phyloP scores from a whole-genome alignment of 1,284 basidiomycete genomes.

The Ustilago trichophora region DNA sequence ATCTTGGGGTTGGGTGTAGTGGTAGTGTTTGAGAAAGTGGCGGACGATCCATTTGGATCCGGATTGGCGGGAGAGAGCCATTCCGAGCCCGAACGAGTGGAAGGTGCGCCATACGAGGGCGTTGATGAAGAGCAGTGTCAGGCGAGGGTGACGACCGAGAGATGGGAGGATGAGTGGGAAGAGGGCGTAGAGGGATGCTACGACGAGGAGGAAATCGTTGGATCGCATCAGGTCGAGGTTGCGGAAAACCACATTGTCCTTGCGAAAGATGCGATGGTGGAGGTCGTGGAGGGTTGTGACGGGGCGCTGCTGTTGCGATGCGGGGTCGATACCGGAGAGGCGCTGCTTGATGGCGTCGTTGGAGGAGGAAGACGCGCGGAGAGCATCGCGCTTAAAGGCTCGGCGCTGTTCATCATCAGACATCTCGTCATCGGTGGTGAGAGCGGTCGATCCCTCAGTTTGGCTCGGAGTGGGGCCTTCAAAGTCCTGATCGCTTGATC shows the following conservation, averaged over 20 bases:
- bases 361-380: conserved; percentile 33
- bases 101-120: conserved; percentile 86
- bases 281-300: conserved; percentile 75
- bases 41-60: conserved; percentile 87
- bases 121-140: conserved; percentile 80
- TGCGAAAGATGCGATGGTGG: conserved; percentile 86
- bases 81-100: conserved; percentile 87
- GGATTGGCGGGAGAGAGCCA: conserved; percentile 83
- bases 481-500: conserved; percentile 4
- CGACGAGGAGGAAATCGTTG: conserved; percentile 75
- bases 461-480: conserved; percentile 38
- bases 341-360: conserved; percentile 35
- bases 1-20: conserved; percentile 49
- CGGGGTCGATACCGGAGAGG: conserved; percentile 8
- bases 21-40: conserved; percentile 85
- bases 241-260: conserved; percentile 81
- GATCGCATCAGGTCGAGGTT: conserved; percentile 85
- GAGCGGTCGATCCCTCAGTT: conserved; percentile 42
- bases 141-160: conserved; percentile 56
- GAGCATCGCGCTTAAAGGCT: conserved; percentile 14
- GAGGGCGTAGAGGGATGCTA: conserved; percentile 73
- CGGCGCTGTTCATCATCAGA: conserved; percentile 23
- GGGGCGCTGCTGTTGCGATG: conserved; percentile 1
- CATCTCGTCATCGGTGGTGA: conserved; percentile 38
- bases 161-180: conserved; percentile 64